Evolutionary conservation across 352 stramenopile genomes (phyloP).

Genomic region (Phytopythium delawarense): DNA sequence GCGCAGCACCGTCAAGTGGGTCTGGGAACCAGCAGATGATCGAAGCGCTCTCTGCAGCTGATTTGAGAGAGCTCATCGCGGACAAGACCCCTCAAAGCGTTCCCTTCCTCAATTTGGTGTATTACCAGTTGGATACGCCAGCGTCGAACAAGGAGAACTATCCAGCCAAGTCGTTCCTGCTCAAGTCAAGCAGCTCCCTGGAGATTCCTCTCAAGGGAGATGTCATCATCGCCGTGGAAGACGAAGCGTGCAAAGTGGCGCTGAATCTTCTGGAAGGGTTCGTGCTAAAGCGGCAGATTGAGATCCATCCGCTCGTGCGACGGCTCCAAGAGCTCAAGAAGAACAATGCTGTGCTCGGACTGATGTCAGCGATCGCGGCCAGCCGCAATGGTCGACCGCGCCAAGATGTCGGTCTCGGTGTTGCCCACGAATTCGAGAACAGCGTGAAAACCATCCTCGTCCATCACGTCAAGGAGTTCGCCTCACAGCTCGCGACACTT

Average conservation of each 20-base stretch:
- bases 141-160: slow-evolving; percentile 27
- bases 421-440: slow-evolving; percentile 43
- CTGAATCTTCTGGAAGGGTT: slow-evolving; percentile 71
- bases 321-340: slow-evolving; percentile 62
- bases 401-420: slow-evolving; percentile 20
- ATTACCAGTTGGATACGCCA: slow-evolving; percentile 36
- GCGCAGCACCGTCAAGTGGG: slow-evolving; percentile 12
- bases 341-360: slow-evolving; percentile 23
- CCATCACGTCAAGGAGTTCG: slow-evolving; percentile 51
- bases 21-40: slow-evolving; percentile 13
- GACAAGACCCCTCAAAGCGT: slow-evolving; percentile 38
- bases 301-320: slow-evolving; percentile 55
- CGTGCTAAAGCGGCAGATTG: slow-evolving; percentile 54
- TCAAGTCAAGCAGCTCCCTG: slow-evolving; percentile 14
- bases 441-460: slow-evolving; percentile 52
- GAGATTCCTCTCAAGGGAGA: slow-evolving; percentile 30
- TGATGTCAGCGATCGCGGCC: slow-evolving; percentile 4
- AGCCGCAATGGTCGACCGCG: not conserved
- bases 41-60: slow-evolving; percentile 42
- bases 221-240: slow-evolving; percentile 60
- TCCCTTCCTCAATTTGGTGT: slow-evolving; percentile 60
- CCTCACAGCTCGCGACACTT: slow-evolving; percentile 52
- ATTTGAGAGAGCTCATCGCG: slow-evolving; percentile 48
- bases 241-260: slow-evolving; percentile 36
- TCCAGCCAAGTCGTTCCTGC: slow-evolving; percentile 42